phyloP scores from a whole-genome alignment of 495 filamentous ascomycete genomes.

The Saxispiralis lemnorum region DNA sequence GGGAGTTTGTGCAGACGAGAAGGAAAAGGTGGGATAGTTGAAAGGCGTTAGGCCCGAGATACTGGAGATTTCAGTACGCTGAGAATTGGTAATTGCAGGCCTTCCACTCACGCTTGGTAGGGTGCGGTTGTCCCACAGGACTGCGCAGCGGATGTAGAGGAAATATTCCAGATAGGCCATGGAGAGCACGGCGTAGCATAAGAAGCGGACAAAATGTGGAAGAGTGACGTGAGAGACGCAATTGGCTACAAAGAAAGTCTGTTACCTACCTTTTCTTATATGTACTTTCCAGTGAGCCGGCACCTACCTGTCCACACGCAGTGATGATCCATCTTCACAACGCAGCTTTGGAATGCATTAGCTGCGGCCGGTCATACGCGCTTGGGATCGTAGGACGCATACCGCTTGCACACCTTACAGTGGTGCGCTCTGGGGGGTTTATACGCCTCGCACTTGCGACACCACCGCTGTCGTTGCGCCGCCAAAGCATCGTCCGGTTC shows the following conservation, averaged over 20 bases:
- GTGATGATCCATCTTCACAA: slow-evolving; percentile 97
- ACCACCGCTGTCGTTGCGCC: slow-evolving; percentile 43
- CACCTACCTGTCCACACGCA: slow-evolving; percentile 68
- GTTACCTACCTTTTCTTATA: slow-evolving; percentile 12
- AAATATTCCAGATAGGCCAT: slow-evolving; percentile 46
- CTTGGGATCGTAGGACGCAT: background rate
- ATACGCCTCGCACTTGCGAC: slow-evolving; percentile 62
- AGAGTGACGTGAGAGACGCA: slow-evolving; percentile 84
- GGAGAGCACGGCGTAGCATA: slow-evolving; percentile 54
- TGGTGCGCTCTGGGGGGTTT: slow-evolving; percentile 87
- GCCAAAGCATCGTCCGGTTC: slow-evolving; percentile 1
- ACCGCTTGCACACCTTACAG: slow-evolving; percentile 70
- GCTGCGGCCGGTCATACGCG: background rate
- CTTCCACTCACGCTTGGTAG: slow-evolving; percentile 43
- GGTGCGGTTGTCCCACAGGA: slow-evolving; percentile 48
- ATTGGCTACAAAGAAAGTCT: slow-evolving; percentile 29
- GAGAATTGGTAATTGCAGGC: background rate
- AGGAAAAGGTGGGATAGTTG: slow-evolving; percentile 52
- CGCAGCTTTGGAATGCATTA: slow-evolving; percentile 39
- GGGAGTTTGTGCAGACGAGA: slow-evolving; percentile 38
- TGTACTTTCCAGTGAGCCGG: background rate
- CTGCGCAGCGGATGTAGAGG: slow-evolving; percentile 38
- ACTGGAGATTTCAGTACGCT: slow-evolving; percentile 28
- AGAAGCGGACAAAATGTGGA: slow-evolving; percentile 77
- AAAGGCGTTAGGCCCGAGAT: slow-evolving; percentile 52